Evolutionary conservation across 352 stramenopile genomes (phyloP), one percentile per base, ranked within the genome.

Genomic region (Phytophthora crassamura): DNA sequence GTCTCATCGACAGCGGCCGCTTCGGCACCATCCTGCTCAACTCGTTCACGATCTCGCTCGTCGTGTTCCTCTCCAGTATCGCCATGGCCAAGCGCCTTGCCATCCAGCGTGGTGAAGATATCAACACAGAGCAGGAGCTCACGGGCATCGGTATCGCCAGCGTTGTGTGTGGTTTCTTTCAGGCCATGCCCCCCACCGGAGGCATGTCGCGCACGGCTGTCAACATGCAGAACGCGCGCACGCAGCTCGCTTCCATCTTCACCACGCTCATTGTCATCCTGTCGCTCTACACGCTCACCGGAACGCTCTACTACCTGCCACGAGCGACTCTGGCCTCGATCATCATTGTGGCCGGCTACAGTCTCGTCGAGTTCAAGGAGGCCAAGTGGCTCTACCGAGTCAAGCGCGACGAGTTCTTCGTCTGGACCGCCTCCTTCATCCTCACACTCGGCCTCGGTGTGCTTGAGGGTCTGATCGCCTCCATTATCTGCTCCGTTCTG

Each of bases 201-300:
- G 89, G 75, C 32, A 96, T 98, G 54, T 90, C 72, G 11, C 74
- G 92, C 32, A 96, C 87, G 14, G 89, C 93, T n/a, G 90, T 98
- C 30, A 94, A 97, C 67, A 78, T 96, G 49, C 78, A 90, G 39
- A 87, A 81, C 50, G 91, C 88, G 4, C 74, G 82, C 54, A 96
- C 82, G 34, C 83, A 89, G 35, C 72, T 98, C 5, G 86, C 84
- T 25, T 86, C 74, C n/a, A 83, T 97, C 39, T 71, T 97, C 49
- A 94, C 89, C 4, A 76, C 75, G 1, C 41, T 84, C 8, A 69
- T 98, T 36, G 78, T 98, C 39, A 74, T 88, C 32, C 30, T 98
- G 4, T 77, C 84, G 16, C 59, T 98, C 1, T 72, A 96, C 38
- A 84, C 86, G 3, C 75, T 97, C 60, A 97, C 91, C 0, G 54